A percentile compares a stretch with the other conserved stretches of the same genome.
phyloP scores from a whole-genome alignment of 2,329 filamentous ascomycete genomes.

The Penicillium sp. region DNA sequence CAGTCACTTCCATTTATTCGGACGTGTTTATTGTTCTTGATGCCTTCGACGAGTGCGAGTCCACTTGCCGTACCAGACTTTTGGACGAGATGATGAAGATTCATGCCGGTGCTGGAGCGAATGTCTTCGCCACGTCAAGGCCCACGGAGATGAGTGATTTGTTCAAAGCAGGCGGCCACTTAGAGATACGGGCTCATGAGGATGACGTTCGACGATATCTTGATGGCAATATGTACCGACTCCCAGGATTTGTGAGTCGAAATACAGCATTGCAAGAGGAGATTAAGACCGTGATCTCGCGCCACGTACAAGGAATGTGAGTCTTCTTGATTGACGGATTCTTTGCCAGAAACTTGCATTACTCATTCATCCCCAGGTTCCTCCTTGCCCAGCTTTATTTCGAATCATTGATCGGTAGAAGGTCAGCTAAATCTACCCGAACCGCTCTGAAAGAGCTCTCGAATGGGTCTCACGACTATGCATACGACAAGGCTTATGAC shows the following conservation, averaged over 20 bases:
- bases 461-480: slow-evolving; percentile 19
- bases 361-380: slow-evolving; percentile 17
- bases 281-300: slow-evolving; percentile 22
- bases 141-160: slow-evolving; percentile 18
- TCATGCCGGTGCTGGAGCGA: slow-evolving; percentile 14
- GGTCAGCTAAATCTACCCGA: slow-evolving; percentile 29
- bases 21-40: slow-evolving; percentile 28
- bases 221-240: slow-evolving; percentile 16
- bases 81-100: slow-evolving; percentile 22
- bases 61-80: not conserved
- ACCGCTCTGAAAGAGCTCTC: slow-evolving; percentile 30
- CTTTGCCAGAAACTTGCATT: too few species aligned
- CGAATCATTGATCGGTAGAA: slow-evolving; percentile 16
- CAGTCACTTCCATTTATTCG: slow-evolving; percentile 15
- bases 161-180: slow-evolving; percentile 13
- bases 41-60: slow-evolving; percentile 31
- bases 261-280: slow-evolving; percentile 17
- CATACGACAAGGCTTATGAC: slow-evolving; percentile 41
- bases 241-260: slow-evolving; percentile 13
- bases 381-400: slow-evolving; percentile 25
- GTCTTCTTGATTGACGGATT: slow-evolving; percentile 8
- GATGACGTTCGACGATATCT: slow-evolving; percentile 35
- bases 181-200: slow-evolving; percentile 34
- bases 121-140: slow-evolving; percentile 35
- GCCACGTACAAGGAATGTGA: slow-evolving; percentile 33